phyloP scores from a whole-genome alignment of 2,329 filamentous ascomycete species.

The Claviceps lovelessii region DNA sequence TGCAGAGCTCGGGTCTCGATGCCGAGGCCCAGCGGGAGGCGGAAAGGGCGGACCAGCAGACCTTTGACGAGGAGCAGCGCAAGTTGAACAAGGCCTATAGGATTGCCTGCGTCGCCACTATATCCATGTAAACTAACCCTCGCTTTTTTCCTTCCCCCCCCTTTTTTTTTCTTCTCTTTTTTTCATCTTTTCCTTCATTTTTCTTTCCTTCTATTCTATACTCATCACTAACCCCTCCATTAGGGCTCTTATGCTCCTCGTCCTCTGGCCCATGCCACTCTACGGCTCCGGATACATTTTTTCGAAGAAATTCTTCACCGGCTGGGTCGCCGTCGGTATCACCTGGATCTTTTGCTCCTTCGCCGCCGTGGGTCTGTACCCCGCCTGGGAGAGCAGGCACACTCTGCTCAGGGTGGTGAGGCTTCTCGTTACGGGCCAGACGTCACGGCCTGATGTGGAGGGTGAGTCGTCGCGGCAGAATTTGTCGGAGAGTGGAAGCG shows the following conservation, averaged over 20 bases:
- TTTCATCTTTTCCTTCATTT: not conserved
- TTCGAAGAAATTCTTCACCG: conserved; percentile 49
- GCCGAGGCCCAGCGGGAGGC: conserved; percentile 12
- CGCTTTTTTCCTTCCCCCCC: no score
- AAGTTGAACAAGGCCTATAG: conserved; percentile 40
- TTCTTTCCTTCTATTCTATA: not conserved
- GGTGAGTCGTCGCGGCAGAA: not conserved
- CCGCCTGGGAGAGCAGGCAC: conserved; percentile 61
- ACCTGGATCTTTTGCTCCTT: conserved; percentile 59
- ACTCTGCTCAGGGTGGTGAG: conserved; percentile 26
- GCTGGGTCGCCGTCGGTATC: conserved; percentile 57
- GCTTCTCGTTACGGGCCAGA: conserved; percentile 8
- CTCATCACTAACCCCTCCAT: not conserved
- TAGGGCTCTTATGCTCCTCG: conserved; percentile 51
- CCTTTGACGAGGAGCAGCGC: conserved; percentile 30
- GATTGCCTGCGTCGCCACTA: conserved; percentile 25
- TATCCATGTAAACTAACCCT: conserved; percentile 19
- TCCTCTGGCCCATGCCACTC: conserved; percentile 88
- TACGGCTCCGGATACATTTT: conserved; percentile 65
- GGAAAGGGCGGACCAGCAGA: conserved; percentile 11
- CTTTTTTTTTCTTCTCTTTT: not conserved
- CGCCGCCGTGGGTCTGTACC: conserved; percentile 64
- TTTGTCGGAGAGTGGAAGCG: conserved; percentile 1
- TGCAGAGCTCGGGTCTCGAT: conserved; percentile 40
- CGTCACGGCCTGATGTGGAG: not conserved